Base-by-base conservation (phyloP, 2,329 filamentous ascomycete genomes). In the Atkinsonella hypoxylon region DNA sequence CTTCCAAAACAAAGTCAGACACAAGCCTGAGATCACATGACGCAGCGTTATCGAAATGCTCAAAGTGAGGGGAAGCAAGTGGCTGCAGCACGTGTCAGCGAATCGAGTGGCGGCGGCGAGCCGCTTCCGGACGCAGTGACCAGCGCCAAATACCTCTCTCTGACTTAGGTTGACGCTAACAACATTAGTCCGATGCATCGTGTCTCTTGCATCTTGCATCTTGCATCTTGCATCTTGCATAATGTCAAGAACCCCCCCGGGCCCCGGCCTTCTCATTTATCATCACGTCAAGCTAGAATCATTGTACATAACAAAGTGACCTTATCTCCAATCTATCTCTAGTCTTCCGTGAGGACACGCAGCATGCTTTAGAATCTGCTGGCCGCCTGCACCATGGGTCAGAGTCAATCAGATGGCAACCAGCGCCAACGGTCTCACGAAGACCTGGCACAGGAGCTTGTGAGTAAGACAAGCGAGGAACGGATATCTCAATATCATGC, bases 361-460 rank as follows among this genome's bases (percentile, higher is more conserved):
- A 58, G 54, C 26, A 61, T 64, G 62, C 53, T 32, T 56, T n/a
- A 45, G 13, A 41, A 48, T 44, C 51, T 47, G 51, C 51, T 51
- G 47, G 55, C 50, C 55, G 18, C 40, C 47, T 20, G 2, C 58
- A 70, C 54, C 53, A 79, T 79, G 76, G 76, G 76, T 52, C 76
- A 79, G 64, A 65, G 59, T 57, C 66, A 72, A 51, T 79, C 76
- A 49, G 69, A 70, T 56, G 70, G 73, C 62, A 66, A 59, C 44
- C 65, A 64, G 58, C 64, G 62, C 53, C 66, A 63, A 55, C 70
- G 68, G 56, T 75, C 76, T 51, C 75, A 70, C 56, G 75, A 79
- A 58, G 67, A 77, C 62, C 63, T 79, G 53, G 70, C 68, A 18
- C 69, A 69, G 51, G 68, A 76, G 60, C 69, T 80, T 57, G 77